These are phyloP conservation scores for Cytospora chrysosperma DNA, from an alignment of 2,329 filamentous ascomycete genomes.

Conservation along the genomic window DNA sequence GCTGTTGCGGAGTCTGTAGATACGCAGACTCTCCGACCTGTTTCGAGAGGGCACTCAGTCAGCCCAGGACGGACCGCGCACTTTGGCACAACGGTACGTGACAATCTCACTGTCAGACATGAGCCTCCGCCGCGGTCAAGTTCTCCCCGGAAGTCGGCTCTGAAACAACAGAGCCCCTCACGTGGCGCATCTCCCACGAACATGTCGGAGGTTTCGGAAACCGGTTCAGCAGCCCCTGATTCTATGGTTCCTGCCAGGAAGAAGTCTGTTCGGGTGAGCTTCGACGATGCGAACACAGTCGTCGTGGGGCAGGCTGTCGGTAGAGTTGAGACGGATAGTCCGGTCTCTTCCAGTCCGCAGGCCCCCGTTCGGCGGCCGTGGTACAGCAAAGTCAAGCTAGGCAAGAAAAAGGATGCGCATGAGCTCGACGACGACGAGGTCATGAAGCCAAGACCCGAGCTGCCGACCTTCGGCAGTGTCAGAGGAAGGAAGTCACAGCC, in stretches of 20 bases:
- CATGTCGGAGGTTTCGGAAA: slow-evolving; percentile 44
- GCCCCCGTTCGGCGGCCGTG: slow-evolving; percentile 43
- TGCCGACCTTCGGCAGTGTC: slow-evolving; percentile 75
- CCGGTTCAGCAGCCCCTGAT: slow-evolving; percentile 37
- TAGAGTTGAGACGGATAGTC: slow-evolving; percentile 39
- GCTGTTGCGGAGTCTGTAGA: slow-evolving; percentile 18
- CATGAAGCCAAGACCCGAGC: slow-evolving; percentile 71
- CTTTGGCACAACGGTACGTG: slow-evolving; percentile 60
- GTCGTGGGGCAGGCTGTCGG: slow-evolving; percentile 50
- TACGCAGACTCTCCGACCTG: slow-evolving; percentile 26
- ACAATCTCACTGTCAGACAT: slow-evolving; percentile 60
- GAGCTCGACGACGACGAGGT: slow-evolving; percentile 60
- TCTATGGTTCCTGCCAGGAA: slow-evolving; percentile 44
- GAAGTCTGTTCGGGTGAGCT: slow-evolving; percentile 74
- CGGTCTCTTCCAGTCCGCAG: slow-evolving; percentile 39
- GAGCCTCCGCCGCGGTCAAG: slow-evolving; percentile 68
- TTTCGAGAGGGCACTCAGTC: slow-evolving; percentile 44
- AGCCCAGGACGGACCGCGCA: slow-evolving; percentile 69
- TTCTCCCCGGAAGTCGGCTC: slow-evolving; percentile 74
- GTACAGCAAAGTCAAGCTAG: slow-evolving; percentile 50
- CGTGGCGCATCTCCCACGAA: slow-evolving; percentile 51
- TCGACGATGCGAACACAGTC: slow-evolving; percentile 64
- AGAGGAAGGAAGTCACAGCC: slow-evolving; percentile 58
- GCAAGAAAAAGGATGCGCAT: slow-evolving; percentile 50
- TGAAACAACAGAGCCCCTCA: slow-evolving; percentile 64